Percentiles rank a stretch among this genome's conserved stretches.
These are phyloP conservation scores for Naganishia kalamii DNA, from an alignment of 768 basidiomycete species.

Conservation along the genomic window DNA sequence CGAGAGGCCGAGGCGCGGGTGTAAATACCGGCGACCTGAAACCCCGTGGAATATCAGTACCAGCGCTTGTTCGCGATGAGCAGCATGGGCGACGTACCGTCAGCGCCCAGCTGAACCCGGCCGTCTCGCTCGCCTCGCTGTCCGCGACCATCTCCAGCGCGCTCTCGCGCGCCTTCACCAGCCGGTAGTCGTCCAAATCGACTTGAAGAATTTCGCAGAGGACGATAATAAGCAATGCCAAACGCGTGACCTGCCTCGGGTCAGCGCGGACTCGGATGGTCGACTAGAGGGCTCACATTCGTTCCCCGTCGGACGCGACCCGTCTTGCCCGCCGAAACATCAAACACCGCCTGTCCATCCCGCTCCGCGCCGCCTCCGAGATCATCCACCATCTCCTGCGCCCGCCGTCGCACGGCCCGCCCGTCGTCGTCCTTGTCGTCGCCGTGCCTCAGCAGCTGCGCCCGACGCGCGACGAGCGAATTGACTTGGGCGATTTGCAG, in stretches of 20 bases:
- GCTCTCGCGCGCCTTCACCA: background rate
- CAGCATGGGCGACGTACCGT: conserved; percentile 14
- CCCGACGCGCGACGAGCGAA: conserved; percentile 8
- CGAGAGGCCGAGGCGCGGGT: background rate
- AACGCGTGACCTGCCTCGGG: conserved; percentile 5
- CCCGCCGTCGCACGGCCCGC: background rate
- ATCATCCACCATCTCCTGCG: background rate
- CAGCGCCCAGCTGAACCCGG: conserved; percentile 19
- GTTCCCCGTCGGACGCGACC: conserved; percentile 10
- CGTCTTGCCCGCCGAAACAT: conserved; percentile 5
- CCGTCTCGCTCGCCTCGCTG: conserved; percentile 13
- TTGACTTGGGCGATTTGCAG: conserved; percentile 13
- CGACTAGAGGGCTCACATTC: background rate
- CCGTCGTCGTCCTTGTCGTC: background rate
- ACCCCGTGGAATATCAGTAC: too few relatives aligned
- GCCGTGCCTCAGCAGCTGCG: background rate
- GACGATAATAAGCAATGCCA: conserved; percentile 14
- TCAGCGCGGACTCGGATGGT: background rate
- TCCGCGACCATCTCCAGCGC: conserved; percentile 25
- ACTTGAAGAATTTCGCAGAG: conserved; percentile 22
- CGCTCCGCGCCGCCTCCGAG: background rate
- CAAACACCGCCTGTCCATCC: background rate
- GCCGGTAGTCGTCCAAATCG: conserved; percentile 11
- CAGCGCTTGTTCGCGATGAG: too few relatives aligned
- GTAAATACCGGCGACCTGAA: conserved; percentile 20